Percentiles rank a stretch among this genome's conserved stretches.
phyloP scores from a whole-genome alignment of 768 basidiomycete genomes.

The Gelatoporia subvermispora region DNA sequence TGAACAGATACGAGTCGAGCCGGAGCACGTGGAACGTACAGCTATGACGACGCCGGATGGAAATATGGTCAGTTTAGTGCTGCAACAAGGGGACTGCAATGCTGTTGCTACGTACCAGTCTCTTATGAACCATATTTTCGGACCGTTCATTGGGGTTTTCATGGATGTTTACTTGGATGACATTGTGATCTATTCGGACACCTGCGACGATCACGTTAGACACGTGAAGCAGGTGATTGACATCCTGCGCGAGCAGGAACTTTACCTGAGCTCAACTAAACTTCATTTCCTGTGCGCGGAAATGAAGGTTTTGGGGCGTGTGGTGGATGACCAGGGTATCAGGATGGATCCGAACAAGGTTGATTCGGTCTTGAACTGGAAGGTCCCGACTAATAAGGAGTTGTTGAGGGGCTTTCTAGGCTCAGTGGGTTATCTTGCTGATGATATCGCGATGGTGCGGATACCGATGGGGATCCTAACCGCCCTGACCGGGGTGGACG shows the following conservation, averaged over 20 bases:
- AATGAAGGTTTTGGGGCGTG: conserved; percentile 26
- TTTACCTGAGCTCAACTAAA: conserved; percentile 34
- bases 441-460: conserved; percentile 26
- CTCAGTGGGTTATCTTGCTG: conserved; percentile 31
- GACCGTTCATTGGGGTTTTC: conserved; percentile 21
- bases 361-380: conserved; percentile 24
- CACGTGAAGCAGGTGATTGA: conserved; percentile 29
- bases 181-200: conserved; percentile 29
- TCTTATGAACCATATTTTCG: conserved; percentile 25
- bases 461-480: conserved; percentile 35
- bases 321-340: conserved; percentile 24
- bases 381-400: conserved; percentile 23
- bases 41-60: conserved; percentile 23
- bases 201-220: conserved; percentile 22
- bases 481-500: conserved; percentile 9
- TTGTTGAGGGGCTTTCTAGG: conserved; percentile 31
- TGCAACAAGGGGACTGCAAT: conserved; percentile 29
- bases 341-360: conserved; percentile 24
- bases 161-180: conserved; percentile 31
- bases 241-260: conserved; percentile 27
- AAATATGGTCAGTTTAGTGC: conserved; percentile 23
- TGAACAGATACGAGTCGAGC: conserved; percentile 22
- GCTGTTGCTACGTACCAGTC: conserved; percentile 26
- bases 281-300: conserved; percentile 25
- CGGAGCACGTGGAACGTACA: conserved; percentile 16